A percentile compares a stretch with the other conserved stretches of the same genome.
Conservation (phyloP, 1,284 basidiomycete species). For the Farysia itapuensis region DNA sequence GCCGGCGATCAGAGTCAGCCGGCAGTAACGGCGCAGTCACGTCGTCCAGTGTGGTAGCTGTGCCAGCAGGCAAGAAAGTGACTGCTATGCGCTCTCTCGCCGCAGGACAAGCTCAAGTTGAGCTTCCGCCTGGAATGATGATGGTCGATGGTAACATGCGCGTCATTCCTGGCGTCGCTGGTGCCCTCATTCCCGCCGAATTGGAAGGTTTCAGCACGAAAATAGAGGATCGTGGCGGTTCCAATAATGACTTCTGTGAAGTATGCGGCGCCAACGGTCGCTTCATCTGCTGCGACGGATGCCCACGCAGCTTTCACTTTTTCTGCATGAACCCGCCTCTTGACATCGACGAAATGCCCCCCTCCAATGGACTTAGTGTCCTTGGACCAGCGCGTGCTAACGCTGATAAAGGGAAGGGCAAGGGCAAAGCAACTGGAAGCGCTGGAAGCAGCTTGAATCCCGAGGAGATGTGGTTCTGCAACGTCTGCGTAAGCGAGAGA, state of each 20-base stretch:
- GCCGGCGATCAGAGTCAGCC: constrained; percentile 19
- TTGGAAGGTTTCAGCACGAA: constrained; percentile 14
- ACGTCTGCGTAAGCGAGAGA: constrained; percentile 66
- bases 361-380: constrained; percentile 38
- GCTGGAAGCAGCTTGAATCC: constrained; percentile 13
- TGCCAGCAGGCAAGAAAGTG: constrained; percentile 8
- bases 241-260: constrained; percentile 93
- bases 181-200: constrained; percentile 16
- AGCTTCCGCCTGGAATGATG: constrained; percentile 29
- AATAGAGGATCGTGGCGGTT: constrained; percentile 56
- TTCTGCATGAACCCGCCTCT: constrained; percentile 94
- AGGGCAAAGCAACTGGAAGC: constrained; percentile 26
- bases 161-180: constrained; percentile 27
- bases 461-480: constrained; percentile 92
- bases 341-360: constrained; percentile 76
- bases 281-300: constrained; percentile 86
- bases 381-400: constrained; percentile 6
- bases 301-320: constrained; percentile 92
- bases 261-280: constrained; percentile 76
- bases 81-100: neutral
- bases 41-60: neutral
- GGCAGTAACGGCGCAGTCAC: constrained; percentile 10
- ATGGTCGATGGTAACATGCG: constrained; percentile 22
- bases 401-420: constrained; percentile 7
- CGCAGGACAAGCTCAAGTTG: constrained; percentile 1